A percentile compares a stretch with the other conserved stretches of the same genome.
phyloP scores from a whole-genome alignment of 257 asterid species.

The Nicotiana attenuata region DNA sequence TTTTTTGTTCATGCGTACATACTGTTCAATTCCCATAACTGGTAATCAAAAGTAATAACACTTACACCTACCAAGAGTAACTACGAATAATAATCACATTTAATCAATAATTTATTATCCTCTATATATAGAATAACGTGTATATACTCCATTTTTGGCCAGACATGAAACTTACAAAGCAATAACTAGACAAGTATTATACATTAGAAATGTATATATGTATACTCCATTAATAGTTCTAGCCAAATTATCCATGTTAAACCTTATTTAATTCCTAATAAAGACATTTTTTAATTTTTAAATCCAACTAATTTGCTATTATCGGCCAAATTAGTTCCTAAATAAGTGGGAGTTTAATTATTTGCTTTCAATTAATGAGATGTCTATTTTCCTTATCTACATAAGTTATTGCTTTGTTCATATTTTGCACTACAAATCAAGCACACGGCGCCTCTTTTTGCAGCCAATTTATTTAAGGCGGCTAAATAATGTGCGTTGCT shows the following conservation, averaged over 20 bases:
- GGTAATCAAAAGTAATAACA: neutral
- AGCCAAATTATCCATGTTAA: neutral
- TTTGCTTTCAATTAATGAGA: neutral
- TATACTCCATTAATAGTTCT: too few species aligned
- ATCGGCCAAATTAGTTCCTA: neutral
- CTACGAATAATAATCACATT: neutral
- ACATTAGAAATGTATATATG: too few species aligned
- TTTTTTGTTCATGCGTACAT: neutral
- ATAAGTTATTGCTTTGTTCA: neutral
- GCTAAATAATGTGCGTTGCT: neutral
- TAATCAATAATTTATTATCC: neutral
- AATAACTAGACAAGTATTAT: too few species aligned
- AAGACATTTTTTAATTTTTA: neutral
- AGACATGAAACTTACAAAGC: neutral
- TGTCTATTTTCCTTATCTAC: neutral
- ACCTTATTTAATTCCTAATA: too few species aligned
- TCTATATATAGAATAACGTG: neutral
- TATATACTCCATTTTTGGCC: neutral
- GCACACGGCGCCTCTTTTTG: neutral
- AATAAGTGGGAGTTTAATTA: neutral
- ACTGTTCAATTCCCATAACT: neutral
- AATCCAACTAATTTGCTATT: neutral
- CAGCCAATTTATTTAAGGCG: neutral
- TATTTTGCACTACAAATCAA: neutral
- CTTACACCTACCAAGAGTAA: neutral